Evolutionary conservation across 1,139 yeast genomes (phyloP), one percentile per base, ranked within the genome.

Genomic region (Citeromyces hawaiiensis): DNA sequence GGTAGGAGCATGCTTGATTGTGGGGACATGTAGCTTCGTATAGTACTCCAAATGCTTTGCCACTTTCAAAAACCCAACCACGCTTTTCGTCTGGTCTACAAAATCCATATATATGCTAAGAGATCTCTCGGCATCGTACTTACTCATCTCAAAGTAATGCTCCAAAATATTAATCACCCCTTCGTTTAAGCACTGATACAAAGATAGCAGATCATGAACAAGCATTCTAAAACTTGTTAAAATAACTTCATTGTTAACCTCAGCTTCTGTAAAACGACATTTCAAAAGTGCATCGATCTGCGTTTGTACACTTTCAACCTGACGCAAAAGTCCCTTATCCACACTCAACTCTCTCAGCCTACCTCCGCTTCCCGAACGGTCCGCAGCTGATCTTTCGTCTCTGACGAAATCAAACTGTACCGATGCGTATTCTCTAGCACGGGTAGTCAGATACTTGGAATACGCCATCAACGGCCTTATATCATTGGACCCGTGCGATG

Each of bases 1-100:
- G 2, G 96, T 88, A 11, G 97, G 97, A 0, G 97, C 96, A 59
- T 91, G 98, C 56, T 86, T 86, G 45, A 91, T 88, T 11, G 95
- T 88, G 21, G 98, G 98, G 25, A 91, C 95, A 53, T 83, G 87
- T 45, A 91, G 65, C 51, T 87, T 87, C 1, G 97, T 86, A 2
- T 91, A 76, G 53, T 78, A 74, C 56, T 86, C 95, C 49, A 85
- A 66, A 55, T 82, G 88, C 54, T 91, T 88, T 4, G 97, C 98
- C 15, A 83, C 79, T 49, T 94, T 75, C 51, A 91, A 68, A 56
- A 82, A 91, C 49, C 79, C 82, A 36, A 91, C 91, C 15, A 88
- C 97, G 53, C 80, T 81, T 41, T 80, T 79, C 0, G 98, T 91
- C 55, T 86, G 78, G 45, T 78, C 82, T 38, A 88, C 94, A 59